Evolutionary conservation across 2,329 filamentous ascomycete species (phyloP).

Genomic region (Orbilia blumenaviensis): DNA sequence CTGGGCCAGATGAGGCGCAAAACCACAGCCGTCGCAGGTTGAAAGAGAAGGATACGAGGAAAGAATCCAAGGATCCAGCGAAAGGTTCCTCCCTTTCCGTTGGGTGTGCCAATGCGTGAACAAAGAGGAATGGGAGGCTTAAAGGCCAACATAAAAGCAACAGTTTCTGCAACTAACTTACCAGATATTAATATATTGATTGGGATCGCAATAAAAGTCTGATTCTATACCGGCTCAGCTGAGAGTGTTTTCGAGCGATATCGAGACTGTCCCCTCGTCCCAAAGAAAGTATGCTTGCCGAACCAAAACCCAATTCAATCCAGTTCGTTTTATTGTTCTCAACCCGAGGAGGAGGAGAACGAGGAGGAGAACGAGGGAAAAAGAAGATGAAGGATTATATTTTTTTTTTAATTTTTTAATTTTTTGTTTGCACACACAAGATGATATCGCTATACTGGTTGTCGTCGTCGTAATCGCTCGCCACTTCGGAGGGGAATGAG

Average conservation of each 20-base stretch:
- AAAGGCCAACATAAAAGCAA: neutral
- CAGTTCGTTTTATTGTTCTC: neutral
- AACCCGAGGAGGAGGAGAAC: neutral
- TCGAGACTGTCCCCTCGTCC: neutral
- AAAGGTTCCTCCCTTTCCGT: neutral
- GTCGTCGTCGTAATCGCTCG: neutral
- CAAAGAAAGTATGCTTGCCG: neutral
- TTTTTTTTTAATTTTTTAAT: too few relatives aligned
- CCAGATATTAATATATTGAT: constrained; percentile 5
- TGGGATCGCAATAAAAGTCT: too few relatives aligned
- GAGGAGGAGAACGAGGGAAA: neutral
- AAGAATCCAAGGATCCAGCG: constrained; percentile 12
- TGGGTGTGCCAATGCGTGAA: too few relatives aligned
- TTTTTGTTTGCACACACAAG: neutral
- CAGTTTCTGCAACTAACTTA: neutral
- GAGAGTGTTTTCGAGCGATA: constrained; percentile 33
- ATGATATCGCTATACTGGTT: neutral
- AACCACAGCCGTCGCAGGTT: constrained; percentile 42
- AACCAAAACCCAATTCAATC: neutral
- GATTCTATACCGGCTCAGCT: constrained; percentile 14
- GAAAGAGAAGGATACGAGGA: neutral
- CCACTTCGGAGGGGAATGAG: neutral
- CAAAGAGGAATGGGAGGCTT: neutral
- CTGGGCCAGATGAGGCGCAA: constrained; percentile 28
- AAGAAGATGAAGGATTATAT: neutral